Evolutionary conservation across 139 green algal genomes (phyloP), one percentile per base, ranked within the genome.

Genomic region (Deuterostichococcus epilithicus): DNA sequence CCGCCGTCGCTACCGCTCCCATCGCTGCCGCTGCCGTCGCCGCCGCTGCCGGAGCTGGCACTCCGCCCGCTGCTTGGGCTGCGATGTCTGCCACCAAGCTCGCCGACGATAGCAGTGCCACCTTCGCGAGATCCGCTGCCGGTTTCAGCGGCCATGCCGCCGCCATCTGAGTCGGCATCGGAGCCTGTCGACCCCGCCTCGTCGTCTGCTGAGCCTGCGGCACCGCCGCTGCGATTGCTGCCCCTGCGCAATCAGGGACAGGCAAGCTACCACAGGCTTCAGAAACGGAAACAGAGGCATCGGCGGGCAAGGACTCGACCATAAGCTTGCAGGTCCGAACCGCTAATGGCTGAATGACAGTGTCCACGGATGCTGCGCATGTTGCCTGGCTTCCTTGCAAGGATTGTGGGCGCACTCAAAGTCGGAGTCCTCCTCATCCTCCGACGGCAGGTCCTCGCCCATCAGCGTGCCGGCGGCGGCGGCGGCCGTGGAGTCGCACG

Each of bases 401-500:
- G 20, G 34, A 42, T 34, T 35, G 25, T 58, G 4, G 68, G 26
- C 68, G 42, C 13, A 32, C 30, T 65, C 77, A 37, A 81, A 89
- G 59, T 82, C 83, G 30, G 77, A 77, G 63, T 89, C 86, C 13
- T 85, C 81, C 38, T 87, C 81, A 28, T 89, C 86, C 0, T 81
- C 72, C 4, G 60, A 80, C 0, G 81, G 84, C 35, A 88, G 75
- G 32, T 90, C 84, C 0, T 67, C 72, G 5, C 72, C 79, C n/a
- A 74, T 59, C 76, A 84, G 72, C 70, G 79, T 66, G 60, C 60
- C 37, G 0, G 35, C 22, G 5, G 25, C 42, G 39, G 2, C 36
- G 44, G 25, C 67, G 20, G 35, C 38, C 1, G 44, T 25, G 22
- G n/a, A 36, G 33, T 20, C 1, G 20, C 18, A 36, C 28, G 70